Evolutionary conservation across 768 basidiomycete species (phyloP).

Genomic region (Xanthoconium stramineum): DNA sequence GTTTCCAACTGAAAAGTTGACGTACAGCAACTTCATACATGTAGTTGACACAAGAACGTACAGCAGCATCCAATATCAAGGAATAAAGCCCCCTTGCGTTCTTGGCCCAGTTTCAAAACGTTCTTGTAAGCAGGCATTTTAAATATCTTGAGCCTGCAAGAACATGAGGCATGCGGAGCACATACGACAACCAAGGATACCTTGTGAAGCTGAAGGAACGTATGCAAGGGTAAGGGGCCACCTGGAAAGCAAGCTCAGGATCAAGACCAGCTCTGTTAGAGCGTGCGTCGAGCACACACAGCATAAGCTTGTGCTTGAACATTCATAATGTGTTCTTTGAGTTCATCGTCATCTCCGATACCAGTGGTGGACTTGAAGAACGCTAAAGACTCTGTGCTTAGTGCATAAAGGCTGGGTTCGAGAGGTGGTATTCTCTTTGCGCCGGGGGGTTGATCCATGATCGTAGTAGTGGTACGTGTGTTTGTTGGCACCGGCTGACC

Average conservation of each 20-base stretch:
- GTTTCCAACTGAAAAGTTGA: constrained; percentile 35
- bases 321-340: constrained; percentile 32
- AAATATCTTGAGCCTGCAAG: constrained; percentile 20
- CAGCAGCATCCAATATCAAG: constrained; percentile 47
- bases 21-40: not conserved
- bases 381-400: constrained; percentile 6
- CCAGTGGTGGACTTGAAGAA: constrained; percentile 32
- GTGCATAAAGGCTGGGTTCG: constrained; percentile 16
- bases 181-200: constrained; percentile 1
- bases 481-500: not conserved
- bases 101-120: constrained; percentile 35
- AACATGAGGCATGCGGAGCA: not conserved
- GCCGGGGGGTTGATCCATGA: not conserved
- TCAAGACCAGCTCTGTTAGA: no score
- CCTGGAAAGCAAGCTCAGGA: constrained; percentile 8
- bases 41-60: constrained; percentile 17
- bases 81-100: constrained; percentile 35
- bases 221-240: constrained; percentile 25
- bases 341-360: constrained; percentile 27
- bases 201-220: constrained; percentile 15
- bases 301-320: constrained; percentile 34
- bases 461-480: no score
- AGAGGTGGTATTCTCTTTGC: not conserved
- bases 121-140: constrained; percentile 19
- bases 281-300: constrained; percentile 15